These are phyloP conservation scores for Hemileia vastatrix DNA, from an alignment of 1,284 basidiomycete genomes.

Conservation along the genomic window DNA sequence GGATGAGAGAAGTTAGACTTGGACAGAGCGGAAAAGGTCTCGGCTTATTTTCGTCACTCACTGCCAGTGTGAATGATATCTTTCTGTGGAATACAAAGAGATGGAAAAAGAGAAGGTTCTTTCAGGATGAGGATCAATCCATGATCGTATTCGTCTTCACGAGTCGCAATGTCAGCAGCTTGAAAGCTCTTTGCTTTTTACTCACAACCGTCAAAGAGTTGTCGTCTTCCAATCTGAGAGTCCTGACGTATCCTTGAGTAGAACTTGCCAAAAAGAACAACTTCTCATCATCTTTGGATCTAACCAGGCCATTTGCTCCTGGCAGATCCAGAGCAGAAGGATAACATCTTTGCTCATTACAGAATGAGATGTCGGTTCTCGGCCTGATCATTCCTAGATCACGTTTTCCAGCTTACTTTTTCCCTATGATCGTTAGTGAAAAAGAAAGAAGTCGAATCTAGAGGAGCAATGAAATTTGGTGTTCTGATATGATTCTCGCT, in stretches of 20 bases:
- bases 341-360: neutral
- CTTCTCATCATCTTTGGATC: neutral
- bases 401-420: slow-evolving; percentile 18
- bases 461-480: too few species aligned
- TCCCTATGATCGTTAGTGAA: too few species aligned
- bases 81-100: too few species aligned
- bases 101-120: neutral
- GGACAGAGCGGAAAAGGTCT: too few species aligned
- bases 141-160: too few species aligned
- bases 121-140: neutral
- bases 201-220: neutral
- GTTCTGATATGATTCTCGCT: too few species aligned
- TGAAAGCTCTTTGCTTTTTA: neutral
- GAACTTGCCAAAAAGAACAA: neutral
- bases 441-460: too few species aligned
- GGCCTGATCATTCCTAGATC: neutral
- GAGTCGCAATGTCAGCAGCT: too few species aligned
- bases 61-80: too few species aligned
- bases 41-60: too few species aligned
- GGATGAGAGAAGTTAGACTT: too few species aligned
- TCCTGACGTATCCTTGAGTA: neutral
- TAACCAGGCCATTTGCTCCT: neutral
- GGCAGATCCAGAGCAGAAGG: neutral
- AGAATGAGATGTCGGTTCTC: neutral
- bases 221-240: neutral